These are phyloP conservation scores for Rossbeevera mucosa DNA, from an alignment of 768 basidiomycete species.

Conservation along the genomic window DNA sequence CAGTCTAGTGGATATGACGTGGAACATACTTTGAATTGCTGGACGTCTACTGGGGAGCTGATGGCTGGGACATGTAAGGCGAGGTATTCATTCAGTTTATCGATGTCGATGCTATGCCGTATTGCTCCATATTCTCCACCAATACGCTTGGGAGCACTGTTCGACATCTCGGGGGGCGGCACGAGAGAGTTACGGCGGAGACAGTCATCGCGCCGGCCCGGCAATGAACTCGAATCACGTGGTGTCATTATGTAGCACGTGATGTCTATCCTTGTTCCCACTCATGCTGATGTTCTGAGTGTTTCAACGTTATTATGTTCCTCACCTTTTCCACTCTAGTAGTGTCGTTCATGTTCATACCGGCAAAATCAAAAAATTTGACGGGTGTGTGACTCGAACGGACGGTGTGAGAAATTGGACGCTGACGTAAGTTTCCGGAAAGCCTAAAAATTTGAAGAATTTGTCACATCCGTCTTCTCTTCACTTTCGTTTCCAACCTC, in stretches of 20 bases:
- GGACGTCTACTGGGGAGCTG: slow-evolving; percentile 63
- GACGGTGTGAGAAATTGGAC: slow-evolving; percentile 9
- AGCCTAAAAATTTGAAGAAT: slow-evolving; percentile 42
- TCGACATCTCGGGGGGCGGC: slow-evolving; percentile 16
- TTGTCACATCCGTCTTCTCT: slow-evolving; percentile 30
- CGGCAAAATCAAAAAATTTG: too few relatives aligned
- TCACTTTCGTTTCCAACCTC: slow-evolving; percentile 42
- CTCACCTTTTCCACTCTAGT: too few relatives aligned
- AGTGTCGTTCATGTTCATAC: too few relatives aligned
- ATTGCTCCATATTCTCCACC: slow-evolving; percentile 76
- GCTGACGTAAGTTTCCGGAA: slow-evolving; percentile 30
- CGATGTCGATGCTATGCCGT: slow-evolving; percentile 63
- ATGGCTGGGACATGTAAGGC: slow-evolving; percentile 49
- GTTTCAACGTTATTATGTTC: too few relatives aligned
- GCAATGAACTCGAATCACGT: not conserved
- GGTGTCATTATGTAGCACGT: too few relatives aligned
- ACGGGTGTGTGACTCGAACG: slow-evolving; percentile 3
- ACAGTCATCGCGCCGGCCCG: too few relatives aligned
- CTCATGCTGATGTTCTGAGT: not conserved
- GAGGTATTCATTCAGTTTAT: slow-evolving; percentile 64
- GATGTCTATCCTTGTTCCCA: too few relatives aligned
- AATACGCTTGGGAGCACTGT: slow-evolving; percentile 39
- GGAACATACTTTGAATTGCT: slow-evolving; percentile 83
- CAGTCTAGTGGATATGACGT: not conserved
- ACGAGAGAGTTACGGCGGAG: not conserved